Conservation (phyloP, 495 filamentous ascomycete genomes). For the Viridothelium virens region DNA sequence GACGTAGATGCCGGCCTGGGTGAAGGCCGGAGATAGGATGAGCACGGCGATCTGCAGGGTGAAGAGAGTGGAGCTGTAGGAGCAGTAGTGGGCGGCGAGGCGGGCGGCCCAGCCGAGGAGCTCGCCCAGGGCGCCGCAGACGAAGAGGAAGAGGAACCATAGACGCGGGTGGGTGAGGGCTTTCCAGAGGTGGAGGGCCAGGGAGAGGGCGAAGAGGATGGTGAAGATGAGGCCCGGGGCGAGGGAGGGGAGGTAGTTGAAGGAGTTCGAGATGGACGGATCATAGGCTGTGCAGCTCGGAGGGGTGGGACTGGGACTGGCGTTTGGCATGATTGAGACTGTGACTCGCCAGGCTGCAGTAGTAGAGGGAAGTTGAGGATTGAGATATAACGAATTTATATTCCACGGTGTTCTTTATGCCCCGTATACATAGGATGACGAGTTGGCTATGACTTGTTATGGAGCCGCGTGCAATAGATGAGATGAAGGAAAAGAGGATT, state of each 20-base stretch:
- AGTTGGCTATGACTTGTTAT: too few relatives aligned
- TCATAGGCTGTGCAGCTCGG: neutral
- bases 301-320: neutral
- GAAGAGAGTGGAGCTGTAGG: constrained; percentile 24
- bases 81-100: constrained; percentile 18
- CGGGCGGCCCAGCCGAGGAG: constrained; percentile 42
- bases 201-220: constrained; percentile 42
- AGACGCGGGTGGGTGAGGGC: constrained; percentile 36
- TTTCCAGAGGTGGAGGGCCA: constrained; percentile 41
- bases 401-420: too few relatives aligned
- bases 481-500: neutral
- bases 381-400: neutral
- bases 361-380: neutral
- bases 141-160: constrained; percentile 52
- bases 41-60: constrained; percentile 30
- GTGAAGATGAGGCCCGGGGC: constrained; percentile 46
- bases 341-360: neutral
- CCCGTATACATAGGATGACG: too few relatives aligned
- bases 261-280: constrained; percentile 20
- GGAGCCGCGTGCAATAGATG: too few relatives aligned
- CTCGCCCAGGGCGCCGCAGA: constrained; percentile 47
- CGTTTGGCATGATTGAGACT: neutral
- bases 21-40: constrained; percentile 25
- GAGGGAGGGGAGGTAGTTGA: constrained; percentile 46
- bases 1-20: constrained; percentile 26